Base-by-base conservation (phyloP, 2,329 filamentous ascomycete genomes). In the Penicillium paneum region DNA sequence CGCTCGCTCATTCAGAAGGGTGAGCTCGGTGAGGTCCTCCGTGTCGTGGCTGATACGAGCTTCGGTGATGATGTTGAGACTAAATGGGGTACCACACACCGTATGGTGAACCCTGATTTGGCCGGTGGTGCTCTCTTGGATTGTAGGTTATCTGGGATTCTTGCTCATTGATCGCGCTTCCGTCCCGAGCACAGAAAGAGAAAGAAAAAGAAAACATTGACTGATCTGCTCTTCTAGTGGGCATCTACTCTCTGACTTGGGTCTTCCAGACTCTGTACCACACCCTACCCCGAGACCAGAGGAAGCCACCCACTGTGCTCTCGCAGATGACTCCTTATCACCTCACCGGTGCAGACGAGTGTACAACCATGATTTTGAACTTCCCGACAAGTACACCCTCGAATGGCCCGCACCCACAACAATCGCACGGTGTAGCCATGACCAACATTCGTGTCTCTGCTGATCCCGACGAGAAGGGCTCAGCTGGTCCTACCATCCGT, bases 241-340 rank as follows among this genome's bases (percentile, higher is more conserved):
- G 91, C 57, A 88, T 96, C 72, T 96, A 96, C 77, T 84, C 89
- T 43, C 76, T 96, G 58, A 95, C 90, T 31, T 96, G 91, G 91
- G 82, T 94, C 46, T 95, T 93, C 81, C 90, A 96, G 75, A 88
- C 87, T 41, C 81, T 96, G 28, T 96, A 96, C 75, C 89, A 91
- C 71, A 84, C 88, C 3, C 88, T 92, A 67, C 81, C 86, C 2
- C 79, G 70, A 29, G 71, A 76, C 10, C 71, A 82, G 50, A 88
- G 90, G 63, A 82, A 90, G 71, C 68, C 81, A 1, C 91, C 91
- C 5, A 71, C 68, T 8, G 80, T 78, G 41, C 85, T 94, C 3
- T 76, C 85, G 0, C 83, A 88, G 49, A 84, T 91, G 64, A 84
- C 84, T 67, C 88, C 88, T 68, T 90, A 90, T 73, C 71, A 76